Evolutionary conservation across 805 yeast species (phyloP), one percentile per base, ranked within the genome.

Genomic region (Saccharomycopsis sp.): DNA sequence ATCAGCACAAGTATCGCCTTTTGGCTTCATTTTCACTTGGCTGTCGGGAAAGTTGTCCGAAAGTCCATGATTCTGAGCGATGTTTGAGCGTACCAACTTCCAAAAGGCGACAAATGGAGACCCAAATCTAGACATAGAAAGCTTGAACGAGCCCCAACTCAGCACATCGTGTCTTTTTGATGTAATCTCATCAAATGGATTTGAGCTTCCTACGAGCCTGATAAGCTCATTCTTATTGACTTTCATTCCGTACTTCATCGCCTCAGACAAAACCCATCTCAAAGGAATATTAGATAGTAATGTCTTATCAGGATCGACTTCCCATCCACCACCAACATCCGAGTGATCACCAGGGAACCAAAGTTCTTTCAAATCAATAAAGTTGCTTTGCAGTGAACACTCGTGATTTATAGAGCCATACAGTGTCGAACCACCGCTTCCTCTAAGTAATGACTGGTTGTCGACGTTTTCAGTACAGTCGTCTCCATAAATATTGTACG

Each of bases 261-360:
- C 81, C 65, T 80, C 82, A 3, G 77, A 70, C 12, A 84, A 58
- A 67, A 85, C 80, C 89, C 89, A 85, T 60, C 84, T 72, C 23
- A 85, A 69, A 0, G 89, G 71, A 15, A 82, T 61, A 61, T 81
- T 77, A 0, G 87, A 74, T 15, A 80, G 59, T 21, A 67, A 64
- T 48, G 79, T 77, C 1, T 80, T 80, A 52, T 72, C 65, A 0
- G 58, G 37, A 65, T 80, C 84, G 2, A 73, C 67, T 1, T 73
- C 67, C 85, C 87, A 84, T 0, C 87, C 87, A 2, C 89, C 89
- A 1, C 90, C 90, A 63, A 81, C 70, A 67, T 85, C 89, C 8
- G 85, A 74, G 67, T 85, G 90, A 64, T 81, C 81, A 1, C 89
- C 91, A 0, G 87, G 80, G 64, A 85, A 85, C 85, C 85, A 85